Base-by-base conservation (phyloP, 768 basidiomycete genomes). In the Boletus bicolor region DNA sequence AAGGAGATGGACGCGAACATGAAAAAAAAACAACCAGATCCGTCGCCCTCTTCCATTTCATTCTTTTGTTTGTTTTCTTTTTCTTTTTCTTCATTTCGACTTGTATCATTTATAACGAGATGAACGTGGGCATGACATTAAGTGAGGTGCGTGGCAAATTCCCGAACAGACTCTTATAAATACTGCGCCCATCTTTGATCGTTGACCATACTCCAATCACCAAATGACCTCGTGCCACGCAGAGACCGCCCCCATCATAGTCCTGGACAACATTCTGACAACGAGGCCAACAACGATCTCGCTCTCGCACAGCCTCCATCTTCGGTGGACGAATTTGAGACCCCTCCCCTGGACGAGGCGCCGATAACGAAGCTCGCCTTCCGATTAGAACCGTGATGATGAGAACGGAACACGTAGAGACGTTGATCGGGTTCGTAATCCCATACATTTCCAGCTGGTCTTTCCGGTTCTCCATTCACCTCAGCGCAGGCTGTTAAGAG, bases 391-490 rank as follows among this genome's bases (percentile, higher is more conserved):
- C 39, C 17, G 49, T 47, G 44, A 53, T 57, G 60, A 48, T 59
- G 62, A 49, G 59, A 65, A 65, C 43, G 44, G 62, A 59, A 35
- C 37, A 38, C 30, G 14, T 42, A 47, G 38, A 42, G 30, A 30
- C n/a, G n/a, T 24, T 45, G 44, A 49, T 55, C 30, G 24, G 36
- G 41, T 21, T 51, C 30, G 49, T 37, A 32, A 51, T 48, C 46
- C n/a, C 41, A 42, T 34, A 35, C 55, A 47, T 38, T 17, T 30
- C 21, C 17, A 46, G 21, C 21, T 26, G 37, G 7, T 15, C 41
- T 6, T 12, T 30, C 7, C 28, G 6, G 42, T 35, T 38, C 43
- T 38, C 19, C 26, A 42, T 64, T 38, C 35, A 49, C 52, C 24
- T 41, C 44, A 49, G 47, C 37, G 30, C 55, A 19, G 6, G 6